These are phyloP conservation scores for Vinca major DNA, from an alignment of 305 asterid genomes.

Conservation along the genomic window DNA sequence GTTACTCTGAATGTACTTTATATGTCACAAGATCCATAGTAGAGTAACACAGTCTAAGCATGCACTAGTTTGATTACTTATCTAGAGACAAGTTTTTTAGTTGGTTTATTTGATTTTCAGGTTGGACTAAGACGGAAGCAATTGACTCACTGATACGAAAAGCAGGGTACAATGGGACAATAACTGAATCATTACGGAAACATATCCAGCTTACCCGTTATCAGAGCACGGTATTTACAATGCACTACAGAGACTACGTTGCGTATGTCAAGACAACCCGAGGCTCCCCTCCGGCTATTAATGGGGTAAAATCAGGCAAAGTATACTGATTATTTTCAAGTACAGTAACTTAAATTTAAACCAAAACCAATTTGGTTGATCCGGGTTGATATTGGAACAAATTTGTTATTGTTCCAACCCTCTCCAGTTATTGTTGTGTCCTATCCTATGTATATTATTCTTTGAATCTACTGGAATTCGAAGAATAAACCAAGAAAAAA, in stretches of 20 bases:
- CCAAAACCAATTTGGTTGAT: conserved; percentile 19
- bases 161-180: conserved; percentile 67
- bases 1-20: no score
- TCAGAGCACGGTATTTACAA: conserved; percentile 78
- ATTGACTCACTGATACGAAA: conserved; percentile 77
- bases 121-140: conserved; percentile 72
- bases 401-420: conserved; percentile 20
- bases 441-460: conserved; percentile 7
- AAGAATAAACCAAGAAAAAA: not conserved
- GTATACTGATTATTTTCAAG: conserved; percentile 20
- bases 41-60: not conserved
- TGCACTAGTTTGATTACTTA: not conserved
- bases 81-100: conserved; percentile 6
- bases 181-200: conserved; percentile 48
- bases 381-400: conserved; percentile 30
- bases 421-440: conserved; percentile 14
- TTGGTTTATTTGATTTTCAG: conserved; percentile 25
- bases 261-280: conserved; percentile 63
- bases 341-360: conserved; percentile 15
- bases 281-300: conserved; percentile 65
- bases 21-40: not conserved
- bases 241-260: conserved; percentile 68
- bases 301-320: conserved; percentile 46
- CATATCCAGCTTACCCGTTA: conserved; percentile 65
- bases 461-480: conserved; percentile 14